Conservation (phyloP, 192 early-diverging fungal genomes). For the Fimicolochytrium jonesii region DNA sequence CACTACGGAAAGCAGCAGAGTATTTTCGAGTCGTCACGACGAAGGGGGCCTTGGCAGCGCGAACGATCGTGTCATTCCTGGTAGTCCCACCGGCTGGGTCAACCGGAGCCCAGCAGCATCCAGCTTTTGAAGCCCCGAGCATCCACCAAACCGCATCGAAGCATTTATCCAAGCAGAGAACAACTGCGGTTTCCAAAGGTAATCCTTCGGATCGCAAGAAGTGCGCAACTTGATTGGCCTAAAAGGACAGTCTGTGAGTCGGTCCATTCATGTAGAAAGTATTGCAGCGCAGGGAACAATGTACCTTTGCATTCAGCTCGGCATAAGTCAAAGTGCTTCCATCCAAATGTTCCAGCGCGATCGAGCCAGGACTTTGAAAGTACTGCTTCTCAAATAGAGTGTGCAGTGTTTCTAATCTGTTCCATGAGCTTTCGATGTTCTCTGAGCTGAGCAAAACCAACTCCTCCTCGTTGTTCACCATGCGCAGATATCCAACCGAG, state of each 20-base stretch:
- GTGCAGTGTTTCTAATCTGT: no score
- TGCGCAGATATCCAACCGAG: no score
- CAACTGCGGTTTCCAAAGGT: not conserved
- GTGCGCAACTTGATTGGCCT: not conserved
- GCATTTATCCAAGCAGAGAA: not conserved
- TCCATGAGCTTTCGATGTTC: no score
- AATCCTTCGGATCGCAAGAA: not conserved
- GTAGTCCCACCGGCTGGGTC: not conserved
- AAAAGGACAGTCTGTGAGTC: not conserved
- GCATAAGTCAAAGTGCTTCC: not conserved
- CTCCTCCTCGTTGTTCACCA: no score
- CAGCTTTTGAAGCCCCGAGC: not conserved
- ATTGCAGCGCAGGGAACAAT: no score
- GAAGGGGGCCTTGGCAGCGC: not conserved
- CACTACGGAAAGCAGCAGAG: not conserved
- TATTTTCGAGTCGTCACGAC: not conserved
- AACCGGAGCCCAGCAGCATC: not conserved
- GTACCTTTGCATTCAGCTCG: not conserved
- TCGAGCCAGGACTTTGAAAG: not conserved
- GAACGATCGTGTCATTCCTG: not conserved
- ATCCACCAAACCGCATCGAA: conserved; percentile 6
- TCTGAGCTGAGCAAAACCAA: not conserved
- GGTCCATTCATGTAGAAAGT: no score
- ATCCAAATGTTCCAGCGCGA: conserved; percentile 7
- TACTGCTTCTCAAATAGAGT: conserved; percentile 4